phyloP scores from a whole-genome alignment of 1,139 yeast genomes.

The Taphrina populina region DNA sequence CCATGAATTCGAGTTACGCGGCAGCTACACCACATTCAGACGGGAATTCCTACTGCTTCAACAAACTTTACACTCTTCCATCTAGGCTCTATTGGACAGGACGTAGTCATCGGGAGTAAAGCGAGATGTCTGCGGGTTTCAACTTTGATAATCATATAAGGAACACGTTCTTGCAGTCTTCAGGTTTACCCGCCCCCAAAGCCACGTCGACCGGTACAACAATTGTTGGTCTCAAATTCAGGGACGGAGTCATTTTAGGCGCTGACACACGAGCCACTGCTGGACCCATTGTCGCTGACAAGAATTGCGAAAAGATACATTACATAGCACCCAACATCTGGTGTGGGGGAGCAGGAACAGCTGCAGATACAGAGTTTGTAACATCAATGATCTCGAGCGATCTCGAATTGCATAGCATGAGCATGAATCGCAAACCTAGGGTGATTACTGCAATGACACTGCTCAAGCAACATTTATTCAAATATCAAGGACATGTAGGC shows the following conservation, averaged over 20 bases:
- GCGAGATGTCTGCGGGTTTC: constrained; percentile 26
- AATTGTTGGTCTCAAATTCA: constrained; percentile 89
- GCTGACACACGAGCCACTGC: constrained; percentile 98
- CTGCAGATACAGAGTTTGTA: constrained; percentile 96
- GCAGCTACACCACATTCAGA: no score
- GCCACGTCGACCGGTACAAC: constrained; percentile 99
- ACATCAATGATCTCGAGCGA: constrained; percentile 90
- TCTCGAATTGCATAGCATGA: constrained; percentile 81
- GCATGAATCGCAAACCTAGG: constrained; percentile 81
- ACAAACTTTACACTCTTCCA: no score
- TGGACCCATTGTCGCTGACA: constrained; percentile 94
- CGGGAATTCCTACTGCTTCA: no score
- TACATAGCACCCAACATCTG: constrained; percentile 88
- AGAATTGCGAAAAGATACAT: constrained; percentile 94
- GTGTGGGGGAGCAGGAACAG: constrained; percentile 95
- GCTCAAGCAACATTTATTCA: constrained; percentile 91
- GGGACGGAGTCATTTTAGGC: constrained; percentile 78
- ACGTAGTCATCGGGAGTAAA: no score
- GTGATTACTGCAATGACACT: constrained; percentile 91
- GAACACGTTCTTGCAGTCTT: constrained; percentile 18
- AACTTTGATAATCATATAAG: constrained; percentile 35
- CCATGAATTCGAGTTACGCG: no score
- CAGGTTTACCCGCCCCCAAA: constrained; percentile 71
- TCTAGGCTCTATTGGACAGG: background rate
- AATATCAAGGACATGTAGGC: constrained; percentile 95